Conservation (phyloP, 495 filamentous ascomycete species). For the Penicillium bialowiezense region DNA sequence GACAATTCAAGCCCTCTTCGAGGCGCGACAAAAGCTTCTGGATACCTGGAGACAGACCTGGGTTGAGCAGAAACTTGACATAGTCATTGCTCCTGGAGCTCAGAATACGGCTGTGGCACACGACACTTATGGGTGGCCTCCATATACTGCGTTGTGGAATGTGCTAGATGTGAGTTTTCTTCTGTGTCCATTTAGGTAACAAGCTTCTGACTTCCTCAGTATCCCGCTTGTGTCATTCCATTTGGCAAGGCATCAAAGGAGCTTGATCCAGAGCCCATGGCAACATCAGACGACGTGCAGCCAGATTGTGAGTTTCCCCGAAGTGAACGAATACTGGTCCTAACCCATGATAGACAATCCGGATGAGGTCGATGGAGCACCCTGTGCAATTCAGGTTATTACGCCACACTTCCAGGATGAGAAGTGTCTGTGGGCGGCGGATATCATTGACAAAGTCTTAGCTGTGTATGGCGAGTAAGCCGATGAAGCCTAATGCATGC, state of each 20-base stretch:
- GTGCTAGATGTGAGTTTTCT: conserved; percentile 48
- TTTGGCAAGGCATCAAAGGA: conserved; percentile 30
- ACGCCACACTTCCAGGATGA: conserved; percentile 43
- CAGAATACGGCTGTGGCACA: conserved; percentile 46
- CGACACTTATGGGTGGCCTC: conserved; percentile 45
- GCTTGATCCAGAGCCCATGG: conserved; percentile 33
- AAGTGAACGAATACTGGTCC: not conserved
- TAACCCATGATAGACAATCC: conserved; percentile 27
- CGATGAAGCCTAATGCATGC: no score
- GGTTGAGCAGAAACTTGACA: conserved; percentile 38
- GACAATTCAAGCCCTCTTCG: conserved; percentile 19
- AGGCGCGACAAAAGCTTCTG: conserved; percentile 6
- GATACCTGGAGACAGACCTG: conserved; percentile 24
- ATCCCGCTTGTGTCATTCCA: conserved; percentile 35
- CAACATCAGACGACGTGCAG: conserved; percentile 21
- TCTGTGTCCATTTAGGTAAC: not conserved
- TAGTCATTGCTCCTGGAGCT: conserved; percentile 42
- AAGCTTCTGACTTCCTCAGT: conserved; percentile 14
- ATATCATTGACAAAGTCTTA: conserved; percentile 29
- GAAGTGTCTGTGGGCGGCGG: conserved; percentile 34
- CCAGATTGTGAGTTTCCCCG: conserved; percentile 31
- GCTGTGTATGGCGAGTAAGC: not conserved
- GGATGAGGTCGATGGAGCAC: conserved; percentile 32
- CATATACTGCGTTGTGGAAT: conserved; percentile 50
- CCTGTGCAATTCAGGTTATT: conserved; percentile 39